Evolutionary conservation across 2,329 filamentous ascomycete genomes (phyloP).

Genomic region (Pseudogymnoascus sp.): DNA sequence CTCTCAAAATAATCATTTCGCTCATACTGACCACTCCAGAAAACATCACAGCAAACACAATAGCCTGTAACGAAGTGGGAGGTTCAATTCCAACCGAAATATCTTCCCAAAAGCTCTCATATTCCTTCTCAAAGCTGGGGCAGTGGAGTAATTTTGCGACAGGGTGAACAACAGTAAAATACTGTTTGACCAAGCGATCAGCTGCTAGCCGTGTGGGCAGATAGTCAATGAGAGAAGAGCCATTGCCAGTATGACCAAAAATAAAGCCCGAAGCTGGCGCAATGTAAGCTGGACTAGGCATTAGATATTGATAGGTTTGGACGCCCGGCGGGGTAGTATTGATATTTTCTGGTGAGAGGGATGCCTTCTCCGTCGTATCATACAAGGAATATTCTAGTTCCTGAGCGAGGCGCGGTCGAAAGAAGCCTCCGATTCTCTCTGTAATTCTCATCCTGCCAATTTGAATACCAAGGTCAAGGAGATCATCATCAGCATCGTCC

Average conservation of each 20-base stretch:
- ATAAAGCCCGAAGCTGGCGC: constrained; percentile 60
- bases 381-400: constrained; percentile 40
- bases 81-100: constrained; percentile 54
- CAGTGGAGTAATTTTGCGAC: constrained; percentile 60
- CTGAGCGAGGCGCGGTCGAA: constrained; percentile 61
- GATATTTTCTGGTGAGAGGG: background rate
- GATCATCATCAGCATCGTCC: constrained; percentile 52
- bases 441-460: constrained; percentile 67
- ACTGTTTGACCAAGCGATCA: constrained; percentile 57
- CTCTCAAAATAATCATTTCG: constrained; percentile 41
- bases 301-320: constrained; percentile 44
- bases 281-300: constrained; percentile 58
- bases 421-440: constrained; percentile 65
- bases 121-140: constrained; percentile 57
- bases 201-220: constrained; percentile 50
- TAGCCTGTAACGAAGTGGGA: constrained; percentile 54
- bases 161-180: constrained; percentile 60
- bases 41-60: constrained; percentile 63
- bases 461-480: constrained; percentile 64
- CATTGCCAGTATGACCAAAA: constrained; percentile 45
- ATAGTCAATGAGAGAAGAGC: constrained; percentile 48
- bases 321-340: constrained; percentile 14
- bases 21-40: constrained; percentile 60
- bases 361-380: background rate
- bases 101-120: constrained; percentile 57